Evolutionary conservation across 352 stramenopile species (phyloP), one percentile per base, ranked within the genome.

Genomic region (Pythium scleroteichum): DNA sequence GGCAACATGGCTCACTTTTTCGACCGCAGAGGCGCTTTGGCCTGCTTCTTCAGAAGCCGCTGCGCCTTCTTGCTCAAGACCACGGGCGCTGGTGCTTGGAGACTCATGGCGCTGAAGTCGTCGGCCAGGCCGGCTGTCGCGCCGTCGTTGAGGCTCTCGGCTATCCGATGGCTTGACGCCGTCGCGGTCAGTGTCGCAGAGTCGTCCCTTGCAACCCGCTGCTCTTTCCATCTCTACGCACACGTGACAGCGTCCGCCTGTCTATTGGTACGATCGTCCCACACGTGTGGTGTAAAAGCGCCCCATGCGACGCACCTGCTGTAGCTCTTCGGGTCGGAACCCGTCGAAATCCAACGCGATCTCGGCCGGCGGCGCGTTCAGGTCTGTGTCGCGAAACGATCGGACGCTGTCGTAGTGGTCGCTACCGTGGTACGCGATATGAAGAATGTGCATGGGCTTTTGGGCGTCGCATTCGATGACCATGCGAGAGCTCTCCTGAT

Each of bases 331-430:
- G 0, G 63, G 44, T 1, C 83, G 79, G 60, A 87, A 87, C 7
- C 79, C 77, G 40, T 90, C 78, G 57, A 75, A 75, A 45, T 85
- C 70, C 2, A 92, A 62, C 41, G 70, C 64, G 42, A 94, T 87
- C 22, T 71, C 62, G 41, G 69, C 26, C 5, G 85, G 85, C 24
- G 78, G 33, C 4, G 33, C 69, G 26, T 73, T 68, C 20, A 74
- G 32, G 26, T 74, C 64, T 13, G 48, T 40, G 29, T 91, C 79
- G 14, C 65, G 69, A 7, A 88, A 53, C 19, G 72, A 60, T 13
- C 79, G 81, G 20, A 95, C 73, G 49, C 85, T 95, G 67, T 95
- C 85, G 60, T 92, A 93, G 69, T 95, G 85, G 54, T 95, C 83
- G 49, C 75, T 86, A 24, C 78, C 82, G 39, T 89, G 81, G 50